Conservation (phyloP, 805 yeast genomes). For the Maudiozyma serrabonitensis region DNA sequence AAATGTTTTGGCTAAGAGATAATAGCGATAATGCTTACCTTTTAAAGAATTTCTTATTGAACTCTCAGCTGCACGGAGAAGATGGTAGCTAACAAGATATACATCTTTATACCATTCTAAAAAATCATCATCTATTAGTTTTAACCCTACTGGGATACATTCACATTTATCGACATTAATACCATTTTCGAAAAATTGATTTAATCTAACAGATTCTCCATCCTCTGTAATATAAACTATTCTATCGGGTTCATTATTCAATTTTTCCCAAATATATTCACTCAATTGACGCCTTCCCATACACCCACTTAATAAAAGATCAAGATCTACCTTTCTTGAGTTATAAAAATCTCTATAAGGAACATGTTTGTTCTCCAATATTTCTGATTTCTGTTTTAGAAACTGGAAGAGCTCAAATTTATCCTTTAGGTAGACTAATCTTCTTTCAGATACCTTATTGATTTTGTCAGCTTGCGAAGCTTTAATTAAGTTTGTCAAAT, state of each 20-base stretch:
- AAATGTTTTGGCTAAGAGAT: conserved; percentile 28
- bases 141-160: conserved; percentile 19
- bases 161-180: conserved; percentile 5
- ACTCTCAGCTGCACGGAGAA: conserved; percentile 10
- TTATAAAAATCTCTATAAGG: conserved; percentile 67
- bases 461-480: conserved; percentile 10
- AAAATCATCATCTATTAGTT: conserved; percentile 25
- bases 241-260: conserved; percentile 29
- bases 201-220: conserved; percentile 18
- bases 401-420: conserved; percentile 31
- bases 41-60: conserved; percentile 12
- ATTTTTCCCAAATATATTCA: conserved; percentile 31
- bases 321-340: conserved; percentile 79
- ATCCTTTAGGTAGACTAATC: conserved; percentile 26
- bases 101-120: conserved; percentile 17
- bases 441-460: conserved; percentile 17
- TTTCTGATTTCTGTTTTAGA: conserved; percentile 29
- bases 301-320: conserved; percentile 22
- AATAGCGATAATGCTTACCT: conserved; percentile 19
- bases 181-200: conserved; percentile 16
- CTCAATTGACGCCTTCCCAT: conserved; percentile 25
- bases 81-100: conserved; percentile 19
- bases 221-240: conserved; percentile 22
- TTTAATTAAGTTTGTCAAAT: conserved; percentile 21
- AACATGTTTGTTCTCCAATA: conserved; percentile 29